Evolutionary conservation across 225 moss, liverwort and hornwort species (phyloP).

Genomic region (Marchantia paleacea): DNA sequence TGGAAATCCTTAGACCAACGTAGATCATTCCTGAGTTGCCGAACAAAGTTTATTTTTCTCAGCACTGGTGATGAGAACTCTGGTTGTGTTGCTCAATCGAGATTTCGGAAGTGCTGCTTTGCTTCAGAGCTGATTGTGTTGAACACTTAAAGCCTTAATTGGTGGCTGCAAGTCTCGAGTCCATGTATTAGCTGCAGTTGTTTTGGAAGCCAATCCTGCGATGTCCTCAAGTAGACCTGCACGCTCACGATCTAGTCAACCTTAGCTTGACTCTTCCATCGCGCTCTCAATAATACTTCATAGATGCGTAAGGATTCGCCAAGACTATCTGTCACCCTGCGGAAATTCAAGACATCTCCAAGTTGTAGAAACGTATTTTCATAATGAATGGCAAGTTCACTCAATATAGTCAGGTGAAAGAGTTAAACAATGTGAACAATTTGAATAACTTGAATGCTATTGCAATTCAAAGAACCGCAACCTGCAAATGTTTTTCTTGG

Average conservation of each 20-base stretch:
- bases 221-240: not conserved
- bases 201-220: not conserved
- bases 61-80: not conserved
- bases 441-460: not conserved
- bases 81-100: not conserved
- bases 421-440: not conserved
- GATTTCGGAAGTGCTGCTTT: not conserved
- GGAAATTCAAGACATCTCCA: not conserved
- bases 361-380: slow-evolving; percentile 2
- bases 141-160: too few relatives aligned
- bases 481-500: not conserved
- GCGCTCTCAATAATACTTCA: not conserved
- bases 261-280: not conserved
- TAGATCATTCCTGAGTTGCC: not conserved
- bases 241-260: not conserved
- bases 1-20: not conserved
- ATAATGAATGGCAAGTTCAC: slow-evolving; percentile 2
- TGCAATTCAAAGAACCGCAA: slow-evolving; percentile 7
- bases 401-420: not conserved
- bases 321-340: not conserved
- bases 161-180: too few relatives aligned
- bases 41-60: not conserved
- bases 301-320: not conserved
- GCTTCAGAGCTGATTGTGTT: not conserved
- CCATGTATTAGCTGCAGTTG: not conserved